Evolutionary conservation across 1,284 basidiomycete species (phyloP).

Genomic region (Vanrija pseudolonga): DNA sequence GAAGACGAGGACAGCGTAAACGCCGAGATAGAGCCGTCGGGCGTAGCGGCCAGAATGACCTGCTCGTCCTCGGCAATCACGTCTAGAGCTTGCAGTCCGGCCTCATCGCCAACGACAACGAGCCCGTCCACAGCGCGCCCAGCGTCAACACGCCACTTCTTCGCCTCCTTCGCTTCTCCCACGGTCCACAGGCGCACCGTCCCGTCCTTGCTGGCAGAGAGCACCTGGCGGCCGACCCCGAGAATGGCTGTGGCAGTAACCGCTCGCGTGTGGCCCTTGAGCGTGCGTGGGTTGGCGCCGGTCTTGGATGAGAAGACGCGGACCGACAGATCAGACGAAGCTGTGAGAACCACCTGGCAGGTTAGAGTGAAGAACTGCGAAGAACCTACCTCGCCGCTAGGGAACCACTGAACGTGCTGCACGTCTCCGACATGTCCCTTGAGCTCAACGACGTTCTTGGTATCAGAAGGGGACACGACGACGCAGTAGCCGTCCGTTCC

Average conservation of each 20-base stretch:
- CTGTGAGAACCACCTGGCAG: slow-evolving; percentile 48
- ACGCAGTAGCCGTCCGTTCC: slow-evolving; percentile 48
- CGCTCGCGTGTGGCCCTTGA: slow-evolving; percentile 66
- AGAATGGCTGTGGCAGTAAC: slow-evolving; percentile 59
- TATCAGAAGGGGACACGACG: slow-evolving; percentile 27
- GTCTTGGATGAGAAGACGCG: slow-evolving; percentile 46
- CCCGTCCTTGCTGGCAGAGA: slow-evolving; percentile 62
- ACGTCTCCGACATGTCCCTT: slow-evolving; percentile 52
- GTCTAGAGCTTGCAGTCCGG: slow-evolving; percentile 17
- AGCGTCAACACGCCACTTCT: slow-evolving; percentile 36
- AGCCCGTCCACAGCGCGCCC: slow-evolving; percentile 34
- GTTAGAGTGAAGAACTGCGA: slow-evolving; percentile 3
- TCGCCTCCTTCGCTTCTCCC: slow-evolving; percentile 55
- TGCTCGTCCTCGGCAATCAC: slow-evolving; percentile 33
- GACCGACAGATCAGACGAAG: slow-evolving; percentile 47
- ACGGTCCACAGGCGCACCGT: slow-evolving; percentile 74
- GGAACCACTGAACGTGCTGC: slow-evolving; percentile 44
- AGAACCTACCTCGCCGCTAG: slow-evolving; percentile 33
- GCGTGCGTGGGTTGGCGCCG: slow-evolving; percentile 54
- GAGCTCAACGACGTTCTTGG: slow-evolving; percentile 23
- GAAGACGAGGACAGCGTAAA: slow-evolving; percentile 54
- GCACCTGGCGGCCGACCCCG: slow-evolving; percentile 60
- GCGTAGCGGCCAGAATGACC: slow-evolving; percentile 55
- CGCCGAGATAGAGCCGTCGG: slow-evolving; percentile 54
- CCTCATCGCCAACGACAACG: slow-evolving; percentile 30